Evolutionary conservation across 495 filamentous ascomycete genomes (phyloP).

Genomic region (Podospora sp.): DNA sequence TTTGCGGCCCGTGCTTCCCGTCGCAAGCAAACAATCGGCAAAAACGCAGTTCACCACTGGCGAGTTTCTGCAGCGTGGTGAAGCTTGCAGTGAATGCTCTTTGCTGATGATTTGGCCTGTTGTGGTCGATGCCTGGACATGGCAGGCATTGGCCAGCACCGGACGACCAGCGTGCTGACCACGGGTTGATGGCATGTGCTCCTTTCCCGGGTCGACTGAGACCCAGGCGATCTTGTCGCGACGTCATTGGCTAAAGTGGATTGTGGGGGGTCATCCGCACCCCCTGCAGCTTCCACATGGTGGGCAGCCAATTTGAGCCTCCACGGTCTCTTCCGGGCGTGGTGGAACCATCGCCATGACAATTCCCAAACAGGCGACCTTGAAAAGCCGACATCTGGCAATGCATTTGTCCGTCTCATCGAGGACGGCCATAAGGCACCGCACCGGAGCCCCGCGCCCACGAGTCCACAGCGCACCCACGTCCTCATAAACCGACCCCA

Average conservation of each 20-base stretch:
- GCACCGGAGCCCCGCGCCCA: no score
- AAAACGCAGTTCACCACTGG: neutral
- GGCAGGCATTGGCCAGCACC: neutral
- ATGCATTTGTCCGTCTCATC: no score
- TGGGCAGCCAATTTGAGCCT: neutral
- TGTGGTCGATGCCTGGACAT: slow-evolving; percentile 14
- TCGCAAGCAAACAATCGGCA: neutral
- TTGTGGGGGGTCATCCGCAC: slow-evolving; percentile 1
- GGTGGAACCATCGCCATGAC: no score
- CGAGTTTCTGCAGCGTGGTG: neutral
- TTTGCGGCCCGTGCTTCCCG: neutral
- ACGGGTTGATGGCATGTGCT: slow-evolving; percentile 30
- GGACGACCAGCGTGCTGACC: slow-evolving; percentile 4
- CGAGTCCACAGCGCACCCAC: no score
- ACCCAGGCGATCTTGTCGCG: neutral
- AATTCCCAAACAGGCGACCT: no score
- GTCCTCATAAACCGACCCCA: no score
- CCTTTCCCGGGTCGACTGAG: neutral
- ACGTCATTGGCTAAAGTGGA: slow-evolving; percentile 15
- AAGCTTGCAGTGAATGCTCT: neutral
- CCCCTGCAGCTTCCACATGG: neutral
- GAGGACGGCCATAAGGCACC: no score
- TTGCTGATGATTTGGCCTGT: slow-evolving; percentile 3
- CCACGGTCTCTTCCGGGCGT: no score
- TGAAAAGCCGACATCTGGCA: no score